Evolutionary conservation across 495 filamentous ascomycete species (phyloP), one percentile per base, ranked within the genome.

Genomic region (Rusavskia elegans): DNA sequence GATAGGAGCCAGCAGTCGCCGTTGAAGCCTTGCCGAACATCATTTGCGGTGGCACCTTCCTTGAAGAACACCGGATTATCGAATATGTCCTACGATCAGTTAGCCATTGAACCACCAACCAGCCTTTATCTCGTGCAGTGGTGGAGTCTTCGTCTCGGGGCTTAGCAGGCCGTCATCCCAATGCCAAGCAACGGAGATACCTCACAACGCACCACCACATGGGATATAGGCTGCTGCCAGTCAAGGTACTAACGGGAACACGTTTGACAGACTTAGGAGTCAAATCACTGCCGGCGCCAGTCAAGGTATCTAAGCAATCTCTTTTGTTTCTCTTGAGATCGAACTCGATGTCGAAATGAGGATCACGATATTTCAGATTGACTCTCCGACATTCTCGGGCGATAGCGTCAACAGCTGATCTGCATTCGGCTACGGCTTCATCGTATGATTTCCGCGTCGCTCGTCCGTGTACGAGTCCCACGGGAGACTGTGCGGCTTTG

Each of bases 1-100:
- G 89, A 84, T 71, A 95, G 77, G 50, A 95, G 74, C 89, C 89
- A 95, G 64, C 90, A 95, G 62, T 95, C 88, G 2, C 89, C 90
- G 57, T 84, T 82, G 44, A 78, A 71, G 2, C 83, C 83, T 61
- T 90, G 84, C 20, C 83, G 79, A 19, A 94, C 80, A 67, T 92
- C 85, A 53, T 82, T 87, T 16, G 90, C 85, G 16, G 79, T 83
- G 7, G 86, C 81, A 2, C 85, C 88, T 56, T 92, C 85, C 56
- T 89, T 76, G 59, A 76, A 93, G 63, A 96, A 95, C 60, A 82
- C 73, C 10, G 90, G 89, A 0, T 82, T 73, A 20, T 93, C 87
- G 61, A 95, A 95, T 50, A 96, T 85, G 59, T 95, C 87, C 64
- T 81, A 21, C n/a, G n/a, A 17, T 17, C 20, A 46, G 44, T 49